Evolutionary conservation across 2,329 filamentous ascomycete genomes (phyloP).

Genomic region (Penicillium brevicompactum): DNA sequence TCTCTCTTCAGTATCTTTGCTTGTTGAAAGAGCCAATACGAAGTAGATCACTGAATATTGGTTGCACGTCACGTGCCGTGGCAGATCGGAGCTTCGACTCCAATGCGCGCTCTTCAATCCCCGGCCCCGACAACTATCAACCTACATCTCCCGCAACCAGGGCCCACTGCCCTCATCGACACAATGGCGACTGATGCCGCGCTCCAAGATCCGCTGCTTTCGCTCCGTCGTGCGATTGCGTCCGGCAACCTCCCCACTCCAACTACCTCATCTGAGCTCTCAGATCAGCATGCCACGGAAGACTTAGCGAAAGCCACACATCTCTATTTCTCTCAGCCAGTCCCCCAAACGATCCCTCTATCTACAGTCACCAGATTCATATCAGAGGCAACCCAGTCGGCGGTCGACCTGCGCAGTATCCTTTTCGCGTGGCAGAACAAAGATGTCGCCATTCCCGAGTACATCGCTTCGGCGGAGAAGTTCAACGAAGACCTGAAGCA

Average conservation of each 20-base stretch:
- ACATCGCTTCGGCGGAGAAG: slow-evolving; percentile 79
- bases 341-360: slow-evolving; percentile 67
- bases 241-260: slow-evolving; percentile 70
- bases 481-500: slow-evolving; percentile 73
- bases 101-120: slow-evolving; percentile 12
- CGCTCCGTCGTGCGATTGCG: slow-evolving; percentile 81
- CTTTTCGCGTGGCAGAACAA: slow-evolving; percentile 96
- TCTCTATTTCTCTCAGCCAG: slow-evolving; percentile 69
- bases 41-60: neutral
- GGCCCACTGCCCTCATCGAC: slow-evolving; percentile 10
- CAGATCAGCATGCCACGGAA: slow-evolving; percentile 61
- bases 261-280: slow-evolving; percentile 66
- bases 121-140: slow-evolving; percentile 3
- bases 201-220: slow-evolving; percentile 73
- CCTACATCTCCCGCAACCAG: slow-evolving; percentile 20
- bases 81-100: slow-evolving; percentile 17
- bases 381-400: slow-evolving; percentile 65
- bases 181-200: slow-evolving; percentile 60
- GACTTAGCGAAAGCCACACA: slow-evolving; percentile 76
- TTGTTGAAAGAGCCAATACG: neutral
- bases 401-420: slow-evolving; percentile 87
- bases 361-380: slow-evolving; percentile 81
- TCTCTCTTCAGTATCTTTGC: no score
- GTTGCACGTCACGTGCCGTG: slow-evolving; percentile 17
- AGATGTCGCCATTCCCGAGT: slow-evolving; percentile 85